Conservation (phyloP, 768 basidiomycete species). For the Pholiota microspora region DNA sequence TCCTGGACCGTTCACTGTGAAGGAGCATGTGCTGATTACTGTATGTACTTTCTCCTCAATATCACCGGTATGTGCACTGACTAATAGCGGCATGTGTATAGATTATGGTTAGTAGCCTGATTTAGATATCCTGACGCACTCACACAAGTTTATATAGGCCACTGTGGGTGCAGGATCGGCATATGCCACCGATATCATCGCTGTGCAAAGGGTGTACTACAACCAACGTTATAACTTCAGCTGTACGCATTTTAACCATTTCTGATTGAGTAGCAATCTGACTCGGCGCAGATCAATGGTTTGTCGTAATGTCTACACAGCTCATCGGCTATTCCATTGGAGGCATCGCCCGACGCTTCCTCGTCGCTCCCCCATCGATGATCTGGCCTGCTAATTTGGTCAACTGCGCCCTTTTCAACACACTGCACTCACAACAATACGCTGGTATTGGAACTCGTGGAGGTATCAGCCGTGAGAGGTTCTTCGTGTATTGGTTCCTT, state of each 20-base stretch:
- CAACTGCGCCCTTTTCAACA: constrained; percentile 73
- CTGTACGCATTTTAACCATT: constrained; percentile 34
- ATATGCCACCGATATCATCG: constrained; percentile 72
- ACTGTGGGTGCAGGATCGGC: constrained; percentile 58
- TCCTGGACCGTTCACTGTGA: constrained; percentile 75
- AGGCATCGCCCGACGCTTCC: constrained; percentile 68
- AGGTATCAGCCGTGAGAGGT: constrained; percentile 66
- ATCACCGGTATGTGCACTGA: neutral
- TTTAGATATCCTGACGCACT: constrained; percentile 10
- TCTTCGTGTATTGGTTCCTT: constrained; percentile 62
- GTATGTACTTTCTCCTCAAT: constrained; percentile 25
- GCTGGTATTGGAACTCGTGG: constrained; percentile 58
- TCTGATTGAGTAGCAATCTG: constrained; percentile 2
- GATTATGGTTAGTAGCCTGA: constrained; percentile 35
- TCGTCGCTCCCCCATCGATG: constrained; percentile 62
- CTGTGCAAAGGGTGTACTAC: constrained; percentile 68
- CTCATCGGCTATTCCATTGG: constrained; percentile 79
- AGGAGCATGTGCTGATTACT: constrained; percentile 68
- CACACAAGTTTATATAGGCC: constrained; percentile 36
- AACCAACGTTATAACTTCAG: constrained; percentile 57
- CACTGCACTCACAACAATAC: constrained; percentile 67
- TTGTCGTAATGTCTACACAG: constrained; percentile 66
- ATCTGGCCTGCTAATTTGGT: constrained; percentile 75
- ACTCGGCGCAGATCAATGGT: constrained; percentile 55
- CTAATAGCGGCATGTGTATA: constrained; percentile 9